Evolutionary conservation across 1,284 basidiomycete species (phyloP), one percentile per base, ranked within the genome.

Genomic region (Cryptococcus sp.): DNA sequence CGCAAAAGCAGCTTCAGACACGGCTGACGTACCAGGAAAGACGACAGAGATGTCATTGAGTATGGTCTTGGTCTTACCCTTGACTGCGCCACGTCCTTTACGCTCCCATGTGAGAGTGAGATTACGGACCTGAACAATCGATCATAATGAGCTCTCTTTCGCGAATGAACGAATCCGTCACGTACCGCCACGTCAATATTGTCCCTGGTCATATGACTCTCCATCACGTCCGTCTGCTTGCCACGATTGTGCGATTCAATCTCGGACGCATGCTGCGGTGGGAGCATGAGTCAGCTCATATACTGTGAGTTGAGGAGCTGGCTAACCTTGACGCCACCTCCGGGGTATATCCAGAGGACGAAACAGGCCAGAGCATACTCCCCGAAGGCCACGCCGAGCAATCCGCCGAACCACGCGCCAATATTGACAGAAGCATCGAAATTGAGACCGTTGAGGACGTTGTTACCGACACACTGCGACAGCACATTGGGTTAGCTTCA

Each of bases 21-120:
- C 1, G 13, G 20, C 27, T 5, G 19, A 63, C 69, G n/a, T 25
- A 68, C 70, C 70, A 20, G 78, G 80, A 60, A 83, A 84, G 19
- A 42, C n/a, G 0, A 78, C 74, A 3, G 74, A 77, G 6, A 83
- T 71, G 31, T 79, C 76, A 38, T 78, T 70, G 27, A 84, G 68
- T 46, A 84, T 83, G 3, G 64, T 64, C 59, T 80, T 81, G 5
- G 50, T 47, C n/a, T 57, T 55, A 15, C 56, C 48, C 49, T 68
- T 70, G n/a, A 71, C 27, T 6, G 72, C 45, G 3, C 66, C 67
- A 20, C 60, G 63, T 10, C 64, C 62, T 57, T 68, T 69, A 8
- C 72, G 62, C 44, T 64, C 59, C 77, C 78, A 80, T 35, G 50
- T 64, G 3, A 80, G 69, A 6, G 65, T 64, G 1, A 80, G 57